Percentiles rank a stretch among this genome's conserved stretches.
These are phyloP conservation scores for Amylocystis lapponica DNA, from an alignment of 768 basidiomycete species.

Conservation along the genomic window DNA sequence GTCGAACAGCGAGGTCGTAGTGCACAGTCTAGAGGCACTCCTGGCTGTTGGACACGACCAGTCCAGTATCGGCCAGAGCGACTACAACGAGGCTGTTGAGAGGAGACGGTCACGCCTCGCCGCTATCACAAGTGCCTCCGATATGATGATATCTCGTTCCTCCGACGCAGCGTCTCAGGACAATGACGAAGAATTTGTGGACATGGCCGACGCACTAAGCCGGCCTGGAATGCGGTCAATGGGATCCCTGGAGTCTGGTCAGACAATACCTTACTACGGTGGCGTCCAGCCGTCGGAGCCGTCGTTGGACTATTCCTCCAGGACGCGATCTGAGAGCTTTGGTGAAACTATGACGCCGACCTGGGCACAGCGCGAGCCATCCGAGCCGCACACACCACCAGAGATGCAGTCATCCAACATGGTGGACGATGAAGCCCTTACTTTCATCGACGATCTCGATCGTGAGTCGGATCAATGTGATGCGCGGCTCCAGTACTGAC, in stretches of 20 bases:
- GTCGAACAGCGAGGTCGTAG: conserved; percentile 49
- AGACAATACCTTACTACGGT: conserved; percentile 19
- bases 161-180: too few relatives aligned
- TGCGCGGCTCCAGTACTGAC: too few relatives aligned
- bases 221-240: conserved; percentile 10
- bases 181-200: conserved; percentile 35
- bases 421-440: conserved; percentile 8
- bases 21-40: conserved; percentile 57
- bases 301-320: conserved; percentile 17
- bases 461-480: conserved; percentile 7
- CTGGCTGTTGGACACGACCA: conserved; percentile 65
- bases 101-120: conserved; percentile 56
- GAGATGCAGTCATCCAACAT: conserved; percentile 1
- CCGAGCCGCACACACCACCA: conserved; percentile 3
- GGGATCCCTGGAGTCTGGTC: conserved; percentile 3
- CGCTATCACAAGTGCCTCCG: conserved; percentile 38
- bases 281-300: conserved; percentile 23
- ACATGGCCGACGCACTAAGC: conserved; percentile 22
- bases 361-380: conserved; percentile 9
- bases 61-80: conserved; percentile 59
- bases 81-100: conserved; percentile 71
- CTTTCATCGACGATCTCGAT: conserved; percentile 19
- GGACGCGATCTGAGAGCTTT: conserved; percentile 14
- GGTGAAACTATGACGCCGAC: conserved; percentile 12
- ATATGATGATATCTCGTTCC: too few relatives aligned